Percentiles rank a stretch among this genome's conserved stretches.
phyloP scores from a whole-genome alignment of 164 flowering plant genomes.

The Sedum album region DNA sequence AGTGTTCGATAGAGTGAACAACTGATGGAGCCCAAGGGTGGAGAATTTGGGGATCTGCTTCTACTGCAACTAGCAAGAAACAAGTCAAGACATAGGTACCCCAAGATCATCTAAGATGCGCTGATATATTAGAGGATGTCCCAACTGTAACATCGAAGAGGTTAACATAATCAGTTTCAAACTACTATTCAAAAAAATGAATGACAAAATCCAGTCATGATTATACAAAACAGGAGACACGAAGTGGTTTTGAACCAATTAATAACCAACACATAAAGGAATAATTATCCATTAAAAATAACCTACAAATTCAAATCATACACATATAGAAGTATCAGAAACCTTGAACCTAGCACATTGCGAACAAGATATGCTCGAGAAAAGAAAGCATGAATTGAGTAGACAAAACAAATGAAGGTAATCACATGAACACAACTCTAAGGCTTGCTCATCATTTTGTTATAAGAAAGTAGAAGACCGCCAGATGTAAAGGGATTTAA shows the following conservation, averaged over 20 bases:
- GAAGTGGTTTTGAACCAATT: neutral
- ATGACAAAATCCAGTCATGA: neutral
- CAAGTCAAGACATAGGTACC: neutral
- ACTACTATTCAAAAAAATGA: neutral
- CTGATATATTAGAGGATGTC: neutral
- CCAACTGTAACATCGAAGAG: neutral
- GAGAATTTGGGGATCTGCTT: neutral
- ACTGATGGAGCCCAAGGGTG: neutral
- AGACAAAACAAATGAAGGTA: neutral
- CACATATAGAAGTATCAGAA: neutral
- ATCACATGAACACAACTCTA: neutral
- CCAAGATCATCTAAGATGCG: neutral
- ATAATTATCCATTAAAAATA: neutral
- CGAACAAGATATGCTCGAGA: neutral
- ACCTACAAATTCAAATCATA: neutral
- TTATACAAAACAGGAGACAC: neutral
- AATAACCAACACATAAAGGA: neutral
- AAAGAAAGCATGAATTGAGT: neutral
- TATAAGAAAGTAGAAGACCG: neutral
- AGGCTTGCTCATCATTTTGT: neutral
- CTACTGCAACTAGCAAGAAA: neutral
- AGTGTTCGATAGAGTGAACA: neutral
- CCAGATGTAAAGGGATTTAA: neutral
- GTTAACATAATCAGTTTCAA: neutral
- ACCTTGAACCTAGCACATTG: neutral